Evolutionary conservation across 352 stramenopile genomes (phyloP), one percentile per base, ranked within the genome.

Genomic region (Phytophthora chlamydospora): DNA sequence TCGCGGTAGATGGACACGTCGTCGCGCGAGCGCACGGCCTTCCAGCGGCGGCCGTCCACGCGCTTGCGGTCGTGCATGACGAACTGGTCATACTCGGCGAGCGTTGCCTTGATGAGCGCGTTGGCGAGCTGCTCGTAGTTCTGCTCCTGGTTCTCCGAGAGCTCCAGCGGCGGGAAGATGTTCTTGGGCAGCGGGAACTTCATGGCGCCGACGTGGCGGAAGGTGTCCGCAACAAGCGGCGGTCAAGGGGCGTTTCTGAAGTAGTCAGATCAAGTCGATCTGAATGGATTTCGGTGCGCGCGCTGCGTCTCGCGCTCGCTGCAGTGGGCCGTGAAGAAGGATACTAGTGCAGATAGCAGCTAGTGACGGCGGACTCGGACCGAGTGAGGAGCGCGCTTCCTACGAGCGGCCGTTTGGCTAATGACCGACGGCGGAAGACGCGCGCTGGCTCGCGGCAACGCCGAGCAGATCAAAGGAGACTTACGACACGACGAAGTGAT

Each of bases 131-230:
- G 71, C 35, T 86, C 74, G 36, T 73, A 86, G 55, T 75, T 61
- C 14, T 67, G 57, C 39, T 83, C 64, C 50, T 85, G 67, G 11
- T 61, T 58, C 3, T 60, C 58, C 0, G 67, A 67, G 6, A 89
- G 71, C 62, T 80, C 68, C 13, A 87, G 44, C 19, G 70, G 68
- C 21, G 73, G 54, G 48, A 87, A 85, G 34, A 78, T 34, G 34
- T 73, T 83, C 55, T 78, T 77, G 35, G 75, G 62, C 41, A 85
- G 14, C 49, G 75, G 75, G 51, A 81, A 84, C 75, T 81, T 86
- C 76, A 86, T 88, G 21, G 21, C 21, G 16, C 5, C 46, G 43
- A 21, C 19, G 39, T 27, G 21, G 42, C 12, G 24, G 6, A 6
- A 14, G 27, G 29, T 31, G 41, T 3, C 52, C 36, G 45, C 64